phyloP scores from a whole-genome alignment of 1,284 basidiomycete genomes.

The Cutaneotrichosporon sp. region DNA sequence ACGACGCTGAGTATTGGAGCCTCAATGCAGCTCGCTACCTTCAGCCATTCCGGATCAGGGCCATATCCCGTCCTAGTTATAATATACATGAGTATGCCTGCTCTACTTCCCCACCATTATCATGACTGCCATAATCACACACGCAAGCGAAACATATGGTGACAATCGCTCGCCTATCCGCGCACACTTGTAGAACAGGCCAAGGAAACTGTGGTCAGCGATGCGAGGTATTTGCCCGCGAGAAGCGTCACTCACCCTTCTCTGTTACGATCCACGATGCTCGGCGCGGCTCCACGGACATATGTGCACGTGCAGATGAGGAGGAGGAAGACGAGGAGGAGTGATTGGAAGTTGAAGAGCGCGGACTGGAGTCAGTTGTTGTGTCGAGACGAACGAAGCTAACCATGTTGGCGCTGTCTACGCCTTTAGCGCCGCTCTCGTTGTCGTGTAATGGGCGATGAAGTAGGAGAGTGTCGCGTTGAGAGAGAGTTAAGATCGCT shows the following conservation, averaged over 20 bases:
- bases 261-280: conserved; percentile 88
- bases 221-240: not conserved
- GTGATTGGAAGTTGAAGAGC: conserved; percentile 94
- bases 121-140: conserved; percentile 70
- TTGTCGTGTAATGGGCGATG: not conserved
- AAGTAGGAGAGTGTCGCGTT: no score
- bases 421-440: no score
- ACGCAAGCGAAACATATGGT: conserved; percentile 74
- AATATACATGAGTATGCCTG: conserved; percentile 1
- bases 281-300: conserved; percentile 79
- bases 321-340: conserved; percentile 86
- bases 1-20: no score
- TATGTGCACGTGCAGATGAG: conserved; percentile 98
- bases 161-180: conserved; percentile 82
- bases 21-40: no score
- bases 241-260: conserved; percentile 63
- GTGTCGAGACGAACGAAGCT: not conserved
- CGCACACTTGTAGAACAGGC: conserved; percentile 88
- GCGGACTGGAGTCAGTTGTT: conserved; percentile 64
- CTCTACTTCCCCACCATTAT: conserved; percentile 34
- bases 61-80: no score
- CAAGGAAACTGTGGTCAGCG: conserved; percentile 62
- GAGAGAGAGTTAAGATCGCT: no score
- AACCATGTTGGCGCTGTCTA: conserved; percentile 1
- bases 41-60: no score